Percentiles rank a stretch among this genome's conserved stretches.
These are phyloP conservation scores for Boeremia lycopersici DNA, from an alignment of 2,329 filamentous ascomycete species.

Conservation along the genomic window DNA sequence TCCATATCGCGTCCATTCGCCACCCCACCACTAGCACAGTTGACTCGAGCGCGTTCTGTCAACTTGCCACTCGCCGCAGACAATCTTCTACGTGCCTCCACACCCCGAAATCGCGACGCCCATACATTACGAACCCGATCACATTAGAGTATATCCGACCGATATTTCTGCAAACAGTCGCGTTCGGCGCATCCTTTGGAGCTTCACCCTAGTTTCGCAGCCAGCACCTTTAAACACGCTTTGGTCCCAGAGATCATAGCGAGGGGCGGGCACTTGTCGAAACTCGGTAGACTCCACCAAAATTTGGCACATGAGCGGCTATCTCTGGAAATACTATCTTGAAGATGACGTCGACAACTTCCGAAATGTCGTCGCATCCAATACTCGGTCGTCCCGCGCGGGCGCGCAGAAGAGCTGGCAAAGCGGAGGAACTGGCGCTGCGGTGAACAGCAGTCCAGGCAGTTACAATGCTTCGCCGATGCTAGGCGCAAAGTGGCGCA, in stretches of 20 bases:
- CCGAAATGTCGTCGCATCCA: slow-evolving; percentile 81
- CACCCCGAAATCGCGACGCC: neutral
- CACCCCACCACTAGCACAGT: slow-evolving; percentile 15
- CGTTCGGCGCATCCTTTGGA: slow-evolving; percentile 33
- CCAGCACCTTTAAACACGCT: slow-evolving; percentile 85
- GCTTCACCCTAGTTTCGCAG: slow-evolving; percentile 57
- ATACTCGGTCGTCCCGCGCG: slow-evolving; percentile 63
- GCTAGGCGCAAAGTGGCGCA: slow-evolving; percentile 44
- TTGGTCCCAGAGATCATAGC: slow-evolving; percentile 85
- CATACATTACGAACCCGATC: neutral
- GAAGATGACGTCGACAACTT: slow-evolving; percentile 98
- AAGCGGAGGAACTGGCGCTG: slow-evolving; percentile 33
- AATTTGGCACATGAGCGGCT: slow-evolving; percentile 80
- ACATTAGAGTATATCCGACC: slow-evolving; percentile 1
- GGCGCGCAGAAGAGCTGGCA: slow-evolving; percentile 59
- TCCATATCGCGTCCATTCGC: slow-evolving; percentile 12
- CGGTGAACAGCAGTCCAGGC: slow-evolving; percentile 54
- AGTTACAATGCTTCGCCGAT: slow-evolving; percentile 55
- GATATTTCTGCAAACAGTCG: slow-evolving; percentile 19
- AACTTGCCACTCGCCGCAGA: slow-evolving; percentile 13
- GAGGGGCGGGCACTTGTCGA: slow-evolving; percentile 71
- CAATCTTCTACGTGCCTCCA: neutral
- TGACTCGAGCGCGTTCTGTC: slow-evolving; percentile 10
- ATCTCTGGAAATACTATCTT: slow-evolving; percentile 95
- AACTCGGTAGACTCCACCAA: slow-evolving; percentile 52